Evolutionary conservation across 345 rosid species (phyloP).

Genomic region (Viola odorata): DNA sequence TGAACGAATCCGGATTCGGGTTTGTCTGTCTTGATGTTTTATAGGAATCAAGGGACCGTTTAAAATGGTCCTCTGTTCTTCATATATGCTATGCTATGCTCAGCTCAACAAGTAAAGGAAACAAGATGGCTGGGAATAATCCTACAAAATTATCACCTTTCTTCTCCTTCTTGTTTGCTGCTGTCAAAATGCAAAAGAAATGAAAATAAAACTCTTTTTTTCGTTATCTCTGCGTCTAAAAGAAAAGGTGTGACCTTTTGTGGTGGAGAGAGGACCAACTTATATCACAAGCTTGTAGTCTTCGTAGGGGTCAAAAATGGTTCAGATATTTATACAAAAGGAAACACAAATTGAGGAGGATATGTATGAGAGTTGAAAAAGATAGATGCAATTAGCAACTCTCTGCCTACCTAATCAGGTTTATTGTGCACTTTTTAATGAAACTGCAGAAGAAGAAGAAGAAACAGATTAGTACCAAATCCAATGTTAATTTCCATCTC

Average conservation of each 20-base stretch:
- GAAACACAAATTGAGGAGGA: neutral
- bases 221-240: neutral
- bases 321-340: no score
- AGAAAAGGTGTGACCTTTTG: constrained; percentile 1
- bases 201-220: neutral
- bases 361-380: neutral
- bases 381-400: neutral
- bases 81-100: constrained; percentile 5
- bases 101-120: constrained; percentile 6
- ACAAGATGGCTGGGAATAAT: neutral
- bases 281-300: neutral
- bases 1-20: no score
- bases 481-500: neutral
- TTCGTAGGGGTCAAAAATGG: constrained; percentile 9
- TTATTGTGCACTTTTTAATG: neutral
- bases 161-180: neutral
- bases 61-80: constrained; percentile 19
- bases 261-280: constrained; percentile 9
- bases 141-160: constrained; percentile 8
- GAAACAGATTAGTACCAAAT: constrained; percentile 1
- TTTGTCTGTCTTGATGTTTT: neutral
- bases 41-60: constrained; percentile 31
- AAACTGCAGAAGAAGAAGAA: neutral
- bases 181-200: no score
- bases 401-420: constrained; percentile 22